These are phyloP conservation scores for Ascosphaera apis DNA, from an alignment of 2,329 filamentous ascomycete genomes.

Conservation along the genomic window DNA sequence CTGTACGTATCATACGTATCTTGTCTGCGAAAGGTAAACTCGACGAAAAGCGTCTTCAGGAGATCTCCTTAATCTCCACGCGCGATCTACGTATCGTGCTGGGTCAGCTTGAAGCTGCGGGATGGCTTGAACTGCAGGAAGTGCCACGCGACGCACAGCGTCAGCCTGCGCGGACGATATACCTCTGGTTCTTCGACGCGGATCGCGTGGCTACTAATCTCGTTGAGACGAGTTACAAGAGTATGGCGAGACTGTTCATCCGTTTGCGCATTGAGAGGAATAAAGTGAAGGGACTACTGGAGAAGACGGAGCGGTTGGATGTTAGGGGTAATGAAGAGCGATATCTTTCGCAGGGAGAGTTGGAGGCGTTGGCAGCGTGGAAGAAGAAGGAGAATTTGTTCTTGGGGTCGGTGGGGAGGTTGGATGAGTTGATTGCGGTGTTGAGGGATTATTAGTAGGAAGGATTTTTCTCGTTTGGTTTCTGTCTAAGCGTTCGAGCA, in stretches of 20 bases:
- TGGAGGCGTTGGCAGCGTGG: slow-evolving; percentile 43
- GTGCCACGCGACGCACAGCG: slow-evolving; percentile 72
- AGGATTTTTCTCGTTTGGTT: neutral
- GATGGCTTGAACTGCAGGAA: slow-evolving; percentile 80
- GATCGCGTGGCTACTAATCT: slow-evolving; percentile 47
- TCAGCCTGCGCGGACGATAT: slow-evolving; percentile 62
- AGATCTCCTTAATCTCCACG: slow-evolving; percentile 61
- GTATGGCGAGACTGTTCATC: slow-evolving; percentile 67
- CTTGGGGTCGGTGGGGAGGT: slow-evolving; percentile 50
- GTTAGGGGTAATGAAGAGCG: slow-evolving; percentile 66
- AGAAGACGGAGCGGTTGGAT: slow-evolving; percentile 65
- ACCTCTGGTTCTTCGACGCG: slow-evolving; percentile 76
- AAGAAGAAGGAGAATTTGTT: slow-evolving; percentile 43
- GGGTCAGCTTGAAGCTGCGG: slow-evolving; percentile 62
- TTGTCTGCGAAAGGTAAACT: slow-evolving; percentile 71
- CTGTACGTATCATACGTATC: slow-evolving; percentile 65
- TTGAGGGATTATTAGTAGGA: slow-evolving; percentile 47
- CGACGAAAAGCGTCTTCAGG: slow-evolving; percentile 76
- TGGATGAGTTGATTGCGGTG: slow-evolving; percentile 68
- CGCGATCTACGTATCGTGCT: slow-evolving; percentile 68
- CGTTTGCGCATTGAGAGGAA: slow-evolving; percentile 54
- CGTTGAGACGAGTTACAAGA: slow-evolving; percentile 66
- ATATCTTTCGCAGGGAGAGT: slow-evolving; percentile 51
- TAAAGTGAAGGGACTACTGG: slow-evolving; percentile 47
- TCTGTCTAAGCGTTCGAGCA: too few relatives aligned